phyloP scores from a whole-genome alignment of 257 asterid genomes.

The Solanum pinnatisectum region DNA sequence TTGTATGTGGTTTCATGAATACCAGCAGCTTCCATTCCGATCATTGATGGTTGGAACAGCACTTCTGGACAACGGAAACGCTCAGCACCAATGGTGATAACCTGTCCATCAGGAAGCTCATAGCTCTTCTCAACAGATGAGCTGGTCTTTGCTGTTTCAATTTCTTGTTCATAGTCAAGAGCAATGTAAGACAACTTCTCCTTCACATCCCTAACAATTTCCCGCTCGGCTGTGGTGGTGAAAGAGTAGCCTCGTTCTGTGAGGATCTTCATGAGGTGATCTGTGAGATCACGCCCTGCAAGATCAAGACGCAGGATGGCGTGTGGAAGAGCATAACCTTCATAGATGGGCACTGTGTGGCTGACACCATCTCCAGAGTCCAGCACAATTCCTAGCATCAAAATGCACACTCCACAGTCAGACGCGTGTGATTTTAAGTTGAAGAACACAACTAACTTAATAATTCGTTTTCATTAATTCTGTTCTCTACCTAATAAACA shows the following conservation, averaged over 20 bases:
- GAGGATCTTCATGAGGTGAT: slow-evolving; percentile 19
- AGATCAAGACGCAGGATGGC: slow-evolving; percentile 17
- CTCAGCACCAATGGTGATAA: slow-evolving; percentile 25
- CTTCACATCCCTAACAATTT: slow-evolving; percentile 19
- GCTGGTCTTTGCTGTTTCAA: slow-evolving; percentile 22
- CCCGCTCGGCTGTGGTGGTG: slow-evolving; percentile 23
- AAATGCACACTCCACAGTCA: not conserved
- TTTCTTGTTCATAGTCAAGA: slow-evolving; percentile 23
- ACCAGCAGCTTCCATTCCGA: slow-evolving; percentile 28
- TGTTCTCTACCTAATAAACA: not conserved
- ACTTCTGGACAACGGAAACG: slow-evolving; percentile 36
- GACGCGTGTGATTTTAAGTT: not conserved
- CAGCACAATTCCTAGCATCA: slow-evolving; percentile 15
- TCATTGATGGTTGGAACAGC: slow-evolving; percentile 30
- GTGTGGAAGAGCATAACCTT: slow-evolving; percentile 19
- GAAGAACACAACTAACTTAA: not conserved
- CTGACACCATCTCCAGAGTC: slow-evolving; percentile 24
- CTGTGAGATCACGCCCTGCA: slow-evolving; percentile 23
- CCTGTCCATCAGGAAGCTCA: slow-evolving; percentile 20
- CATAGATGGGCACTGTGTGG: slow-evolving; percentile 25
- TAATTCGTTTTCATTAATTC: not conserved
- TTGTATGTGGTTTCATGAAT: slow-evolving; percentile 26
- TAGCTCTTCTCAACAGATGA: slow-evolving; percentile 25
- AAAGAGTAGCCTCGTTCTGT: slow-evolving; percentile 19
- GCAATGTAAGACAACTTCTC: slow-evolving; percentile 18